Percentiles rank a stretch among this genome's conserved stretches.
These are phyloP conservation scores for Dactylella cylindrospora DNA, from an alignment of 2,329 filamentous ascomycete genomes.

Conservation along the genomic window DNA sequence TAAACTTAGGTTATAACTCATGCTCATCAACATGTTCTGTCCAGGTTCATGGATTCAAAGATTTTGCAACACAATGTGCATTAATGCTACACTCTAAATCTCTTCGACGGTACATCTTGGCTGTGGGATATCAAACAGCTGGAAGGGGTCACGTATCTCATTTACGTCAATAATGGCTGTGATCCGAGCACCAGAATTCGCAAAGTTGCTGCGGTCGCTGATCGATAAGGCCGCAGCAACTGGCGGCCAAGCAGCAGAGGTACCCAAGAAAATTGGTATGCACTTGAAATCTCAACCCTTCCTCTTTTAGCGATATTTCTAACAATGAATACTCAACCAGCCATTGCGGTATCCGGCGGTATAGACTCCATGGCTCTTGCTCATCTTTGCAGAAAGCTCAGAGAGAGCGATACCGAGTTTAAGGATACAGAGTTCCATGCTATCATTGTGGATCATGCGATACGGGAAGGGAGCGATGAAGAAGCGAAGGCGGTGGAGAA, in stretches of 20 bases:
- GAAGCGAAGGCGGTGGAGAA: conserved; percentile 60
- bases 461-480: conserved; percentile 58
- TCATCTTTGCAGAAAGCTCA: conserved; percentile 63
- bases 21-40: no score
- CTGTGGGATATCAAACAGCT: no score
- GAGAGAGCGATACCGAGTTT: conserved; percentile 31
- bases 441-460: conserved; percentile 58
- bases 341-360: conserved; percentile 83
- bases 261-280: conserved; percentile 27
- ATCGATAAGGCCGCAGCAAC: not conserved
- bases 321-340: conserved; percentile 53
- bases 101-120: no score
- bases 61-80: no score
- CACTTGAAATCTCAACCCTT: not conserved
- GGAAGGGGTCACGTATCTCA: no score
- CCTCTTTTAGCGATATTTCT: not conserved
- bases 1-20: no score
- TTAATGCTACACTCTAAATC: no score
- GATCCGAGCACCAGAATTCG: conserved; percentile 10
- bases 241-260: not conserved
- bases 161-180: not conserved
- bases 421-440: conserved; percentile 9
- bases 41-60: no score
- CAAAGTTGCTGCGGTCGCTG: not conserved
- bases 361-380: conserved; percentile 98